Base-by-base conservation (phyloP, 441 rosid species). In the Pelargonium citronellum region DNA sequence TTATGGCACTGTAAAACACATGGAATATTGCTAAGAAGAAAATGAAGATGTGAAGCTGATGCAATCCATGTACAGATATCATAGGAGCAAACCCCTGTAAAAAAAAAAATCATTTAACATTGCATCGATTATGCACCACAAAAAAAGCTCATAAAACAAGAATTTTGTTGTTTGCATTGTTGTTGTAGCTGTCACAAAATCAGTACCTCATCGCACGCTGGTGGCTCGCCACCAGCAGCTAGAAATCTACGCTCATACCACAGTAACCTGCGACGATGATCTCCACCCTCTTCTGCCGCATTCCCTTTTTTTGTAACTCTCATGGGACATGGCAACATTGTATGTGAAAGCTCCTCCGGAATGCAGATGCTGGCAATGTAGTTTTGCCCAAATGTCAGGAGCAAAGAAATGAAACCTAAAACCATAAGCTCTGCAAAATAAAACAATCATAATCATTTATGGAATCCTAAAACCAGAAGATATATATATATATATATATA, bases 1-100 rank as follows among this genome's bases (percentile, higher is more conserved):
- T 95, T 37, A 83, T 64, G 44, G 79, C 74, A 73, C 98, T 89
- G 75, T 87, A 95, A 43, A 87, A 1, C 41, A 95, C 96, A 30
- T 95, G 98, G 72, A 92, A 79, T 67, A 86, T 80, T 5, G 99
- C 99, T 79, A 95, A 78, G 86, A 95, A 91, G 87, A 95, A 95
- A 49, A 95, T 81, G 73, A 92, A 92, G 58, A 92, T 86, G 76
- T 90, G 99, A 57, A 95, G 72, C 43, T 95, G 82, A 80, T 95
- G 98, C 81, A 95, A 80, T 67, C 89, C 98, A 2, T 88, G 63
- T 2, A 64, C 72, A 7, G 98, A 78, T 67, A 95, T 89, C 24
- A 95, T 90, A 5, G 87, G 85, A 73, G 78, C 94, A 0, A 81
- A 4, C 39, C 90, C 97, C 97, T 95, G 81, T 5, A 67, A 16